Evolutionary conservation across 495 filamentous ascomycete genomes (phyloP), one percentile per base, ranked within the genome.

Genomic region (Chaetomium tenue): DNA sequence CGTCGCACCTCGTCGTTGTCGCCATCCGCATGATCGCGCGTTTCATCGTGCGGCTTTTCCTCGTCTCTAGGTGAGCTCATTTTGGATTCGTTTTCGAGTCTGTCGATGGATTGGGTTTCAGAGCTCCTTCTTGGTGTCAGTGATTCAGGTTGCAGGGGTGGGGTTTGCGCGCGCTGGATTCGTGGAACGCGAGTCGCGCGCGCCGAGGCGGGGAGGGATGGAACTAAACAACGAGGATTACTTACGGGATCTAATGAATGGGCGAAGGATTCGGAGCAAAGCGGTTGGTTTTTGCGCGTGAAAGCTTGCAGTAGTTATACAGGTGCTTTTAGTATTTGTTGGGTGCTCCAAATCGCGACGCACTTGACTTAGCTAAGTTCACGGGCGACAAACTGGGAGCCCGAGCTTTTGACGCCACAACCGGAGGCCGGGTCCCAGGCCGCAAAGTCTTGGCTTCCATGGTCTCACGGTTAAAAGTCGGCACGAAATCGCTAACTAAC

Each of bases 1-100:
- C 40, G 50, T 62, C 76, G 68, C 67, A 80, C 79, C 75, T 80
- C 79, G 51, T 81, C 79, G 58, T 78, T 80, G 33, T 65, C 74
- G 60, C 79, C 79, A 39, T 78, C 78, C 55, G 66, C 74, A 23
- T 75, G 60, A 12, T 59, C 60, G 0, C 40, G 54, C 53, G 48
- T 26, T 63, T 73, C 73, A 16, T 73, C 71, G 48, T 66, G 69
- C 22, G 68, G 66, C 64, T 69, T 73, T 52, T 72, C 71, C 59
- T 69, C 71, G 47, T 66, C 67, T 57, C 70, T 67, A 8, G 62
- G 65, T 9, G 70, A 72, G 39, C 66, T 68, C 72, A 74, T 73
- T 1, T 51, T 68, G 63, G 20, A 11, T 44, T 30, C 12, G 33
- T 37, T 13, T 33, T 18, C 23, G 48, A 16, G 20, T 40, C n/a